These are phyloP conservation scores for Cladochytrium replicatum DNA, from an alignment of 192 early-diverging fungal genomes.

Conservation along the genomic window DNA sequence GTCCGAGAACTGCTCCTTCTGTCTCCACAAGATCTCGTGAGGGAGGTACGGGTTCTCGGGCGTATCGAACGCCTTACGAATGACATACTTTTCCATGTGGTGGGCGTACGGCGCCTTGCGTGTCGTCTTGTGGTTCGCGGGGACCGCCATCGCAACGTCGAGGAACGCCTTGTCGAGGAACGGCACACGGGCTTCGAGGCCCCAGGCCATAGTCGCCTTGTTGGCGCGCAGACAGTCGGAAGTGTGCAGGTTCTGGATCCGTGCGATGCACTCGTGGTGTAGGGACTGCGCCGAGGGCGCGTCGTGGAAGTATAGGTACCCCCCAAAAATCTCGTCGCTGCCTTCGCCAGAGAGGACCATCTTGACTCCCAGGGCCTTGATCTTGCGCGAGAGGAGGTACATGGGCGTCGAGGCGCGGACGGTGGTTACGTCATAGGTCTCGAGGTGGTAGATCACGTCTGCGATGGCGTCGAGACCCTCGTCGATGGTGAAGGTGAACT, in stretches of 20 bases:
- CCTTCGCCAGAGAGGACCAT: constrained; percentile 98
- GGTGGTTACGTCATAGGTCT: constrained; percentile 99
- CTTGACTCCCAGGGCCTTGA: constrained; percentile 98
- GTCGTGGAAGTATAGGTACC: constrained; percentile 96
- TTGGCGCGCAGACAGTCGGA: constrained; percentile 96
- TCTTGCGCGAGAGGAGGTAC: constrained; percentile 95
- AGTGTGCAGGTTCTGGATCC: constrained; percentile 96
- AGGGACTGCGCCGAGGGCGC: constrained; percentile 73
- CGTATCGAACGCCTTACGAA: constrained; percentile 93
- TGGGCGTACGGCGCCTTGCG: constrained; percentile 51
- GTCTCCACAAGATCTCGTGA: constrained; percentile 85
- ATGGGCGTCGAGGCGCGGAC: constrained; percentile 98
- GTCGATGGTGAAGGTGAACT: constrained; percentile 91
- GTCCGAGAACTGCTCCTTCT: constrained; percentile 99
- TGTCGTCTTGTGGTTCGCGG: constrained; percentile 74
- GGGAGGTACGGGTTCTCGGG: constrained; percentile 80
- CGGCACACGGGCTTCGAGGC: constrained; percentile 94
- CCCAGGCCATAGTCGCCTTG: constrained; percentile 99
- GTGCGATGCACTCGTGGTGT: constrained; percentile 82
- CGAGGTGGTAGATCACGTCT: constrained; percentile 94
- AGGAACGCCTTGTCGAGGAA: constrained; percentile 92
- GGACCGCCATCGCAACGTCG: constrained; percentile 83
- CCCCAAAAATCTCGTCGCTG: constrained; percentile 93
- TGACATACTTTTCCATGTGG: constrained; percentile 85
- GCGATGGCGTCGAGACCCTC: constrained; percentile 91